phyloP scores from a whole-genome alignment of 441 rosid species.

The Metrosideros polymorpha region DNA sequence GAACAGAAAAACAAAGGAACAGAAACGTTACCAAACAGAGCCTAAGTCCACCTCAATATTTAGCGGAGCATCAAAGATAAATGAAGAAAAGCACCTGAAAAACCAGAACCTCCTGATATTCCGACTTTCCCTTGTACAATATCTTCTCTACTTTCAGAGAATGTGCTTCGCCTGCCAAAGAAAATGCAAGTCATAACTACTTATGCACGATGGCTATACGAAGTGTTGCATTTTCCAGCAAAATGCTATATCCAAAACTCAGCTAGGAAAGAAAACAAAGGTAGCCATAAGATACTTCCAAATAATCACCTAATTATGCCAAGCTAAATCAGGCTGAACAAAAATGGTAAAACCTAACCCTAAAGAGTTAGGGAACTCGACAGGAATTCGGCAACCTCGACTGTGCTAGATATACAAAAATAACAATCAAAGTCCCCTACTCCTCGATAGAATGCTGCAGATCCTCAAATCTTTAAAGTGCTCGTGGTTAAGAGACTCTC shows the following conservation, averaged over 20 bases:
- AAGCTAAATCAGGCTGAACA: background rate
- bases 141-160: constrained; percentile 72
- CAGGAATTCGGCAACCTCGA: background rate
- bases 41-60: background rate
- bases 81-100: constrained; percentile 53
- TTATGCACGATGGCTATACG: background rate
- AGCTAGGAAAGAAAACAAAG: background rate
- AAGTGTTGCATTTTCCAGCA: background rate
- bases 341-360: background rate
- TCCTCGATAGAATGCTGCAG: background rate
- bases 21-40: too few species aligned
- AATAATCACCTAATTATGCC: background rate
- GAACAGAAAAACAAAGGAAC: too few species aligned
- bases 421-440: background rate
- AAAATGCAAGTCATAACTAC: constrained; percentile 1
- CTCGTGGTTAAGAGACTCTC: background rate
- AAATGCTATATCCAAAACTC: background rate
- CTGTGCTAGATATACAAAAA: background rate
- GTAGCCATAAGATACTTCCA: background rate
- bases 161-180: constrained; percentile 82
- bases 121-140: constrained; percentile 63
- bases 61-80: background rate
- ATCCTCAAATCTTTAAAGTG: background rate
- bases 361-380: background rate
- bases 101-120: constrained; percentile 85